Conservation (phyloP, 805 yeast genomes). For the Cyberlindnera japonica region DNA sequence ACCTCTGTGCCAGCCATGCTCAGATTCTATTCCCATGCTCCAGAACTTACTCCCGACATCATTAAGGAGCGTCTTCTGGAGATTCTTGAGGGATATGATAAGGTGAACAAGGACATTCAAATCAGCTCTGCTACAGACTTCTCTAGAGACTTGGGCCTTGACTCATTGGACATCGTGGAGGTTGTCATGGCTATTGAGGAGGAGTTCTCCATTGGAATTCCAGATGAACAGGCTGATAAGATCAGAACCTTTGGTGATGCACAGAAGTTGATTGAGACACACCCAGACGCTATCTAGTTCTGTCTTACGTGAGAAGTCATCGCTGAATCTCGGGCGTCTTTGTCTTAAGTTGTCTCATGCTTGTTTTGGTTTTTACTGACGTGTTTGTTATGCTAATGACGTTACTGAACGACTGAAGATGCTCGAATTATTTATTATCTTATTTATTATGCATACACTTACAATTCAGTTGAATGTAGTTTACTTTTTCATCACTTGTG, state of each 20-base stretch:
- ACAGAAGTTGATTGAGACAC: constrained; percentile 57
- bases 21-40: constrained; percentile 51
- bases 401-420: too few species aligned
- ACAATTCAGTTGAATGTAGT: not conserved
- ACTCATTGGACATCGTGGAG: constrained; percentile 69
- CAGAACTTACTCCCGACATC: constrained; percentile 58
- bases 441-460: constrained; percentile 12
- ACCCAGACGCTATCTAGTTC: constrained; percentile 22
- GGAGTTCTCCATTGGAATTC: constrained; percentile 61
- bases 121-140: constrained; percentile 46
- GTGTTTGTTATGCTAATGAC: not conserved
- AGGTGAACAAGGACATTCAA: constrained; percentile 33
- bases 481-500: constrained; percentile 32
- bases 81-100: constrained; percentile 61
- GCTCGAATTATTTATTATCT: constrained; percentile 12
- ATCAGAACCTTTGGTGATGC: constrained; percentile 87
- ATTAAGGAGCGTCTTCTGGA: constrained; percentile 61
- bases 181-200: constrained; percentile 71
- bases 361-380: not conserved
- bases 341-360: not conserved
- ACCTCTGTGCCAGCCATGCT: constrained; percentile 2
- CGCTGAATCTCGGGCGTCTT: not conserved
- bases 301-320: not conserved
- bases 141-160: constrained; percentile 63
- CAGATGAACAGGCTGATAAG: constrained; percentile 82